Base-by-base conservation (phyloP, 768 basidiomycete species). In the Hypholoma fasciculare region DNA sequence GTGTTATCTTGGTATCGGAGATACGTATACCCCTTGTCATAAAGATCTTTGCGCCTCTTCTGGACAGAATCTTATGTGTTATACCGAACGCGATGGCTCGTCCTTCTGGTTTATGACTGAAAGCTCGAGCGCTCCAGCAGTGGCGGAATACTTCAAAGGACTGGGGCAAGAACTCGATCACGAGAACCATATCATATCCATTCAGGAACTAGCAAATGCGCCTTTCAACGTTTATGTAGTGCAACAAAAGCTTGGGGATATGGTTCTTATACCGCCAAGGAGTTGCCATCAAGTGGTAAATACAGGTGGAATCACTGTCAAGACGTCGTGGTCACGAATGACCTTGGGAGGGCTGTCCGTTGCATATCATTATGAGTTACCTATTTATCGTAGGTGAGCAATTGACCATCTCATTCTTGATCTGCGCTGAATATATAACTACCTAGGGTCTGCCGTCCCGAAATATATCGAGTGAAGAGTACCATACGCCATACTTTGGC, bases 21-120 rank as follows among this genome's bases (percentile, higher is more conserved):
- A 90, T 60, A 94, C 92, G 0, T 92, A 84, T 69, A 94, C 92
- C 0, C 87, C 92, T 1, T 88, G 84, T 56, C 92, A 94, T 67
- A 94, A 93, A 67, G 92, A 94, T 71, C 79, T 88, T 0, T 94
- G 92, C 64, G 90, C 83, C 1, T 92, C 90, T 3, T 87, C 88
- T 6, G 92, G 92, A 9, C 92, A 94, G 54, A 94, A 94, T 67
- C 73, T 94, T 19, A 94, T 94, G 92, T 88, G 87, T 65, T 88
- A 89, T 67, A 83, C 92, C 0, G 89, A 91, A 66, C 73, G 84
- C 20, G 78, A 72, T 40, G 90, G 87, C 0, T 88, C 86, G 1
- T 87, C 91, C 1, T 90, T 86, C 66, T 94, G 92, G 92, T 93
- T 94, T 71, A 91, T 94, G 89, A 92, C 92, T 1, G 75, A 79